phyloP scores from a whole-genome alignment of 345 rosid genomes.

The Sisymbrium irio region DNA sequence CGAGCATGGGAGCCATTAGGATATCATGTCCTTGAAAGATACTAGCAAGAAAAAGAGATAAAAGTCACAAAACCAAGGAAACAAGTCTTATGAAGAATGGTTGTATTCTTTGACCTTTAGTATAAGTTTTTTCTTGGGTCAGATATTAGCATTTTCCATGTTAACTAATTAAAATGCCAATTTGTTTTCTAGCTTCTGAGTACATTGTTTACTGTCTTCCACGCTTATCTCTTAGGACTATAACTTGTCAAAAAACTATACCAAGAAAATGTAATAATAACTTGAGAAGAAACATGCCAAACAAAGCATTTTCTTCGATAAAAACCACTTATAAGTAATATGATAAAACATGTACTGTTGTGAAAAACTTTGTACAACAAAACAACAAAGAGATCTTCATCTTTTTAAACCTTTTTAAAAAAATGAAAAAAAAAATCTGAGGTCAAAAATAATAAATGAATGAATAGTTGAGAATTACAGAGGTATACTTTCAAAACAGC shows the following conservation, averaged over 20 bases:
- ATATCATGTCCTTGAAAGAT: not conserved
- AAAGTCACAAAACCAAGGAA: no score
- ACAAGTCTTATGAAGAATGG: no score
- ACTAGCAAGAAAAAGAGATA: no score
- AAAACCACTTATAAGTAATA: not conserved
- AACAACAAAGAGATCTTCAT: not conserved
- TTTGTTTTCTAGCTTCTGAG: no score
- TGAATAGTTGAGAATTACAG: constrained; percentile 21
- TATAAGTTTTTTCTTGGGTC: no score
- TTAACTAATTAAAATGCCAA: no score
- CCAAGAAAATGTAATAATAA: not conserved
- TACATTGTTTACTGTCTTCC: not conserved
- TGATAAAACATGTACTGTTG: not conserved
- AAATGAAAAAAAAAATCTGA: not conserved
- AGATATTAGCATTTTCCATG: no score
- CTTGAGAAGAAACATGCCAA: not conserved
- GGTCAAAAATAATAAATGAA: constrained; percentile 37
- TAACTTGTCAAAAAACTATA: not conserved
- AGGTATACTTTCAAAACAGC: constrained; percentile 3
- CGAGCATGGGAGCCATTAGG: not conserved
- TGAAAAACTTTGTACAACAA: constrained; percentile 29
- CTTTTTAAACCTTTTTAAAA: constrained; percentile 12
- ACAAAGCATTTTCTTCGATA: not conserved
- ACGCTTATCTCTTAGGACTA: not conserved
- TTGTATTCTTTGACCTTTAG: no score